phyloP scores from a whole-genome alignment of 2,329 filamentous ascomycete genomes.

The Myrmaecium sp. region DNA sequence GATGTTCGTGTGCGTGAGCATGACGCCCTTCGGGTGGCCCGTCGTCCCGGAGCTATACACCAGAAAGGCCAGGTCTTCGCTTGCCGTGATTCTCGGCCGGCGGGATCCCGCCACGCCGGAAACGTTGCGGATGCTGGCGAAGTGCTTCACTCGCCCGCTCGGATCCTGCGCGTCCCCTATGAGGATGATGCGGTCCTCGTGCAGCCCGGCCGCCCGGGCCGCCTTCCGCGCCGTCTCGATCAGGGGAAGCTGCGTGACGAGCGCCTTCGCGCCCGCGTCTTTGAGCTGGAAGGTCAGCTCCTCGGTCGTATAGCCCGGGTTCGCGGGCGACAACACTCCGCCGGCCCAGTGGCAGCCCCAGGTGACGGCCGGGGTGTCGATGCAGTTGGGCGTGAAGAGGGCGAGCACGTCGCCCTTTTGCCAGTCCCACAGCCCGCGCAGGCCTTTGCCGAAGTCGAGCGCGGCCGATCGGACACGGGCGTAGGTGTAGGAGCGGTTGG shows the following conservation, averaged over 20 bases:
- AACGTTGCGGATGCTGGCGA: slow-evolving; percentile 50
- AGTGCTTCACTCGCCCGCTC: slow-evolving; percentile 47
- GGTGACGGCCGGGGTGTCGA: slow-evolving; percentile 63
- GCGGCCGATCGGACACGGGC: slow-evolving; percentile 47
- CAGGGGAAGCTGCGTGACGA: slow-evolving; percentile 56
- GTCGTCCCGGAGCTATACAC: slow-evolving; percentile 87
- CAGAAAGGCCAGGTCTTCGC: slow-evolving; percentile 63
- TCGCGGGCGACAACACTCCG: slow-evolving; percentile 67
- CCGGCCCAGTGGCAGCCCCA: slow-evolving; percentile 75
- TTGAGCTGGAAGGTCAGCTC: slow-evolving; percentile 75
- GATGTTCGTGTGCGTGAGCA: slow-evolving; percentile 70
- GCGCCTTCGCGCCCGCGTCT: slow-evolving; percentile 55
- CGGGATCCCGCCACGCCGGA: slow-evolving; percentile 41
- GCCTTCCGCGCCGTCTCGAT: slow-evolving; percentile 50
- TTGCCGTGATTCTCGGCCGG: slow-evolving; percentile 45
- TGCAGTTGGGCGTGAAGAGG: slow-evolving; percentile 69
- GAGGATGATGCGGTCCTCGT: slow-evolving; percentile 55
- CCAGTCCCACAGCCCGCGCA: slow-evolving; percentile 61
- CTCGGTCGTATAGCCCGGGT: slow-evolving; percentile 68
- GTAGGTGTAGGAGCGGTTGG: slow-evolving; percentile 53
- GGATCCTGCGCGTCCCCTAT: slow-evolving; percentile 54
- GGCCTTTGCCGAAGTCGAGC: slow-evolving; percentile 61
- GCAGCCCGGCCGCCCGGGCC: slow-evolving; percentile 51
- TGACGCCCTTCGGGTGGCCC: slow-evolving; percentile 79
- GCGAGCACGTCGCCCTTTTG: slow-evolving; percentile 68